Evolutionary conservation across 2,329 filamentous ascomycete species (phyloP).

Genomic region (Epichloe bromicola): DNA sequence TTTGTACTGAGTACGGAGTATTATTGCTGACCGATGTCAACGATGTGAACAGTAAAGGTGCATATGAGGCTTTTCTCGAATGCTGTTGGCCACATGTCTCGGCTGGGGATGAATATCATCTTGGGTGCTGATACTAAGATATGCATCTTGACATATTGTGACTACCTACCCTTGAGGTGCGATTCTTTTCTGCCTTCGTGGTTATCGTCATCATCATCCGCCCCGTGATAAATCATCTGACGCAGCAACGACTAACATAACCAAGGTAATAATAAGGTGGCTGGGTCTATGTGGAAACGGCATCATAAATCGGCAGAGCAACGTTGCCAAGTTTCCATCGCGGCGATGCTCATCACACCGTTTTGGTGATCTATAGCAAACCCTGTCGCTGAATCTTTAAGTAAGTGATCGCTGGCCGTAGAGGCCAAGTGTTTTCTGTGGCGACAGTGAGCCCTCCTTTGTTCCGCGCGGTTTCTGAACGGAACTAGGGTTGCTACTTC

Average conservation of each 20-base stretch:
- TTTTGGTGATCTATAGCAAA: neutral
- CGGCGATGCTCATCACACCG: neutral
- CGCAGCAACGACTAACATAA: neutral
- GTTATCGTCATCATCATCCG: too few species aligned
- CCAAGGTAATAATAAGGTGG: neutral
- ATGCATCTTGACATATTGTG: too few species aligned
- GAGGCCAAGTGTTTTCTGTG: neutral
- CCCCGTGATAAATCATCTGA: neutral
- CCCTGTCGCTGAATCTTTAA: constrained; percentile 3
- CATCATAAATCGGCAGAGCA: neutral
- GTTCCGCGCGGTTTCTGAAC: neutral
- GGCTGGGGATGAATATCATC: too few species aligned
- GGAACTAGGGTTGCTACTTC: neutral
- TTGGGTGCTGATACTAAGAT: too few species aligned
- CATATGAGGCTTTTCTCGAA: too few species aligned
- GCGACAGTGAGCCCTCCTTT: neutral
- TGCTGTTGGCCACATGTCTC: too few species aligned
- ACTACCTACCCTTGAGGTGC: too few species aligned
- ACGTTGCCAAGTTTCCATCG: neutral
- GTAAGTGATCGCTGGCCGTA: neutral
- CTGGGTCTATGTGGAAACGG: neutral
- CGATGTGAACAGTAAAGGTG: too few species aligned
- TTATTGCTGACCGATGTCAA: too few species aligned
- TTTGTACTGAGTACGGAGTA: too few species aligned
- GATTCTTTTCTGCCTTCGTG: too few species aligned